Evolutionary conservation across 2,329 filamentous ascomycete species (phyloP).

Genomic region (Bisporella sp.): DNA sequence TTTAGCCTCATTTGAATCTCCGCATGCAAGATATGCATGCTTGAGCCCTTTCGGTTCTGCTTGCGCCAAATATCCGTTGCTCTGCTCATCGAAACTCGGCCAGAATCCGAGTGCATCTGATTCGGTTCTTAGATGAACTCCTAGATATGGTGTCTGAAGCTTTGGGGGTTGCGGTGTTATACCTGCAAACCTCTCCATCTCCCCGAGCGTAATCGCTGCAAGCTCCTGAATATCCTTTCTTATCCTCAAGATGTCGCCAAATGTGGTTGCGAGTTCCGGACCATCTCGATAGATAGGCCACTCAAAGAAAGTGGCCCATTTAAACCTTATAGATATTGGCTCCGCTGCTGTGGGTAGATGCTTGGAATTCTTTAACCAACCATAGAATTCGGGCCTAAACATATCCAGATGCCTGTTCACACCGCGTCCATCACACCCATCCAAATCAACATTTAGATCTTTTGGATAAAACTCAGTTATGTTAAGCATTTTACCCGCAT

Average conservation of each 20-base stretch:
- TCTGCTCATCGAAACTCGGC: slow-evolving; percentile 38
- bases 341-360: slow-evolving; percentile 8
- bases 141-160: slow-evolving; percentile 22
- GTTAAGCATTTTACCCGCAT: slow-evolving; percentile 25
- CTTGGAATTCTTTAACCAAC: slow-evolving; percentile 15
- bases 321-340: slow-evolving; percentile 18
- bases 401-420: slow-evolving; percentile 21
- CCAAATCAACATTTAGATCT: slow-evolving; percentile 15
- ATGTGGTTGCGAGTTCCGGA: slow-evolving; percentile 38
- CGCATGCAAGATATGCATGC: slow-evolving; percentile 39
- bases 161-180: slow-evolving; percentile 8
- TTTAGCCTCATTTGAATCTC: slow-evolving; percentile 35
- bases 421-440: slow-evolving; percentile 19
- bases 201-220: slow-evolving; percentile 28
- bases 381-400: slow-evolving; percentile 20
- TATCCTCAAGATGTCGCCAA: slow-evolving; percentile 35
- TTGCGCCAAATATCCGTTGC: slow-evolving; percentile 31
- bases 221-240: slow-evolving; percentile 35
- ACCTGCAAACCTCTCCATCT: slow-evolving; percentile 28
- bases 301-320: slow-evolving; percentile 28
- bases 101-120: slow-evolving; percentile 39
- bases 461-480: slow-evolving; percentile 33
- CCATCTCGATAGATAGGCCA: slow-evolving; percentile 40
- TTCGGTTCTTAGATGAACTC: slow-evolving; percentile 42
- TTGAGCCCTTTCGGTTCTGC: slow-evolving; percentile 27